Percentiles rank a stretch among this genome's conserved stretches.
Evolutionary conservation across 2,329 filamentous ascomycete genomes (phyloP).

Genomic region (Xylaria sp.): DNA sequence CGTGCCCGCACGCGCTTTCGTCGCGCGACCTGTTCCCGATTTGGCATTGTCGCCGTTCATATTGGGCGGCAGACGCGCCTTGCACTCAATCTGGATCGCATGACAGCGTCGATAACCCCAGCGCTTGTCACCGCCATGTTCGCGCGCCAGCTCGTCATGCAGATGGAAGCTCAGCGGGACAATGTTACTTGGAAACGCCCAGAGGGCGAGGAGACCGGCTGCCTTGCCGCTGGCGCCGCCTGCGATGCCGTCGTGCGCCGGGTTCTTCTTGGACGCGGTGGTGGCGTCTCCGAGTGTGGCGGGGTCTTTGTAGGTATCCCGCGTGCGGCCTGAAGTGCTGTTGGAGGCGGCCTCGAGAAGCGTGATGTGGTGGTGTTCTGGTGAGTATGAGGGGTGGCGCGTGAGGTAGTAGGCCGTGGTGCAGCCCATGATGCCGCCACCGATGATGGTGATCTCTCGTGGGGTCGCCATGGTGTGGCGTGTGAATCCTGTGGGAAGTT

Average conservation of each 20-base stretch:
- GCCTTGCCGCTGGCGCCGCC: slow-evolving; percentile 74
- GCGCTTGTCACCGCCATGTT: slow-evolving; percentile 59
- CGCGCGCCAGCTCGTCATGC: slow-evolving; percentile 62
- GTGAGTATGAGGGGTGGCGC: slow-evolving; percentile 62
- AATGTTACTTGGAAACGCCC: slow-evolving; percentile 67
- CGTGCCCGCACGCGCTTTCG: too few species aligned
- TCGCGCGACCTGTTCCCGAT: too few species aligned
- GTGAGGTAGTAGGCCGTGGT: slow-evolving; percentile 70
- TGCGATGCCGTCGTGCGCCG: slow-evolving; percentile 50
- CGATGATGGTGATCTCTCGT: slow-evolving; percentile 38
- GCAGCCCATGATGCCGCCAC: slow-evolving; percentile 72
- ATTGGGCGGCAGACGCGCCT: slow-evolving; percentile 28
- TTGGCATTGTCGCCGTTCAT: slow-evolving; percentile 1
- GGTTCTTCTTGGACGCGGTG: slow-evolving; percentile 26
- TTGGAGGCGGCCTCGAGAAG: slow-evolving; percentile 62
- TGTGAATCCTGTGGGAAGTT: neutral
- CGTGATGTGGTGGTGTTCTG: slow-evolving; percentile 59
- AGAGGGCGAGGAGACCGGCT: slow-evolving; percentile 65
- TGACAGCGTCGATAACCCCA: slow-evolving; percentile 62
- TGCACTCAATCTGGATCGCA: slow-evolving; percentile 32
- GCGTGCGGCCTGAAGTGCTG: slow-evolving; percentile 32
- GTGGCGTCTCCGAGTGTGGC: slow-evolving; percentile 28
- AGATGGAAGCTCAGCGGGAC: slow-evolving; percentile 66
- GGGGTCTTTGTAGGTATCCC: slow-evolving; percentile 31
- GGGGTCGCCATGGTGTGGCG: slow-evolving; percentile 9